A percentile compares a stretch with the other conserved stretches of the same genome.
phyloP scores from a whole-genome alignment of 1,284 basidiomycete genomes.

The Pterula multifida region DNA sequence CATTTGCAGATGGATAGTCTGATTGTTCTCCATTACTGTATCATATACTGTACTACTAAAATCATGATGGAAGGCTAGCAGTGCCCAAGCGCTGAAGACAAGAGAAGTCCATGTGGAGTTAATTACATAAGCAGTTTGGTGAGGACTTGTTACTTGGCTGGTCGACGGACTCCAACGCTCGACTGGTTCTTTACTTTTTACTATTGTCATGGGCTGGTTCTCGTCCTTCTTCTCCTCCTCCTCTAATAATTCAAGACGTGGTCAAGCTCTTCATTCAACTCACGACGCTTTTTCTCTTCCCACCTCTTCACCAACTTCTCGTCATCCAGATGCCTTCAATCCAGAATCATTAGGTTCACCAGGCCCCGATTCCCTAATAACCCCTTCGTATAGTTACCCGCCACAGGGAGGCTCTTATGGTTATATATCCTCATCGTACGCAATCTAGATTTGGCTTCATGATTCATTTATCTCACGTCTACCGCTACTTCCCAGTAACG shows the following conservation, averaged over 20 bases:
- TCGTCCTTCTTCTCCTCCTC: slow-evolving; percentile 45
- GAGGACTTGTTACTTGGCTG: too few species aligned
- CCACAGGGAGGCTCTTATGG: slow-evolving; percentile 48
- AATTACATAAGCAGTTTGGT: too few species aligned
- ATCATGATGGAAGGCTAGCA: too few species aligned
- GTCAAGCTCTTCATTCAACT: slow-evolving; percentile 56
- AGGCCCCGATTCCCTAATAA: slow-evolving; percentile 30
- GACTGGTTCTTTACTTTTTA: neutral
- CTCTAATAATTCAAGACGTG: slow-evolving; percentile 32
- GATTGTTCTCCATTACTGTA: too few species aligned
- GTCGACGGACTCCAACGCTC: too few species aligned
- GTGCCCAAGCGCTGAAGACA: too few species aligned
- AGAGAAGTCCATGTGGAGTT: too few species aligned
- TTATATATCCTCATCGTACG: slow-evolving; percentile 50
- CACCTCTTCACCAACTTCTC: slow-evolving; percentile 47
- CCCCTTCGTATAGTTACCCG: slow-evolving; percentile 59
- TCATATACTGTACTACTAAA: too few species aligned
- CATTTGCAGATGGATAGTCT: too few species aligned
- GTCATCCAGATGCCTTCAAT: slow-evolving; percentile 47
- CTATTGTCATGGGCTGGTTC: slow-evolving; percentile 54
- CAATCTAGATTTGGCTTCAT: too few species aligned
- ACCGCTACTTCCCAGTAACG: neutral
- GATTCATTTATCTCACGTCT: too few species aligned
- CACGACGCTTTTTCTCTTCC: slow-evolving; percentile 72
- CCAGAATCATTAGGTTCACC: slow-evolving; percentile 37